These are phyloP conservation scores for Populus tremula DNA, from an alignment of 345 rosid species.

Conservation along the genomic window DNA sequence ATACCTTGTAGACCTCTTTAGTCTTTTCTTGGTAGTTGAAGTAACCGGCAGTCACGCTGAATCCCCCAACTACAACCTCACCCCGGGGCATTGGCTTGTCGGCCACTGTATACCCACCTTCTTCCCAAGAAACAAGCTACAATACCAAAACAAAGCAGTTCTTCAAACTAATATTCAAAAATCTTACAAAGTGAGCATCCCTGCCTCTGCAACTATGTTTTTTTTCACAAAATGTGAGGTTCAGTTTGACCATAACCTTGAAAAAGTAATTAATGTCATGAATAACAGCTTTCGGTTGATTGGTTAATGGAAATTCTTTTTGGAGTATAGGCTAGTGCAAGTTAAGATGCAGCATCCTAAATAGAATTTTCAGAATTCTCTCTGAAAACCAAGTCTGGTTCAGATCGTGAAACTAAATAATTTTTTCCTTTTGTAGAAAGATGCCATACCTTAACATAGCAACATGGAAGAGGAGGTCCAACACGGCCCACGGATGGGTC, in stretches of 20 bases:
- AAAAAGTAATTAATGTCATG: not conserved
- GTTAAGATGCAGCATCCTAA: not conserved
- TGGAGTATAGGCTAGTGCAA: not conserved
- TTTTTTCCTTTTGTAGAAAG: not conserved
- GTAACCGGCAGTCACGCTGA: constrained; percentile 74
- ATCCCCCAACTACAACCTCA: constrained; percentile 80
- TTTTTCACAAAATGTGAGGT: not conserved
- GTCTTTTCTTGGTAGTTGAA: constrained; percentile 77
- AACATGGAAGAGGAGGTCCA: constrained; percentile 87
- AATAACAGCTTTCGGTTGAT: not conserved
- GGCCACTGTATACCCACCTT: constrained; percentile 65
- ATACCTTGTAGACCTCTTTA: constrained; percentile 76
- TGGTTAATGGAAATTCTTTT: not conserved
- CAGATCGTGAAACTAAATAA: not conserved
- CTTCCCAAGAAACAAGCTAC: constrained; percentile 92
- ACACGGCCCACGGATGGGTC: constrained; percentile 73
- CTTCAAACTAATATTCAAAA: not conserved
- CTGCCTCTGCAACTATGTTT: not conserved
- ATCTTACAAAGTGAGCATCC: too few species aligned
- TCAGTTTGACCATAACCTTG: not conserved
- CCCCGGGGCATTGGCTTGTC: constrained; percentile 94
- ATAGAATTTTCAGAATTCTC: not conserved
- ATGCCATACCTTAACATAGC: constrained; percentile 61
- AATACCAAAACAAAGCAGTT: constrained; percentile 19
- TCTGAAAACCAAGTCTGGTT: not conserved